phyloP scores from a whole-genome alignment of 306 rosid species.

The Fragaria nilgerrensis region DNA sequence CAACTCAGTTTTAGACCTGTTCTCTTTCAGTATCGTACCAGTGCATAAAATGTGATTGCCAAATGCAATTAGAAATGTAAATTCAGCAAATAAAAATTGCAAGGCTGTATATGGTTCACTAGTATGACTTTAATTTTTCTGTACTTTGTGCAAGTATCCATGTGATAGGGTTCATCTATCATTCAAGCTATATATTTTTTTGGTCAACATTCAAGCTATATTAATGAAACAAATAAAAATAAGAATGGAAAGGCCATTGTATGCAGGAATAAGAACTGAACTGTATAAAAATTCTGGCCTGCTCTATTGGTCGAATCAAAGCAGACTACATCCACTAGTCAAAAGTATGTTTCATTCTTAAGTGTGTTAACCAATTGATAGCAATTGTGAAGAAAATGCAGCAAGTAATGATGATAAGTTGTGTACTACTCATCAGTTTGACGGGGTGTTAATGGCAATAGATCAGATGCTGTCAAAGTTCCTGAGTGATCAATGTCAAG shows the following conservation, averaged over 20 bases:
- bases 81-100: constrained; percentile 2
- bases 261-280: neutral
- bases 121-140: neutral
- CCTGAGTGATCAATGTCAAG: constrained; percentile 69
- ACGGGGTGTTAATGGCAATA: constrained; percentile 20
- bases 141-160: neutral
- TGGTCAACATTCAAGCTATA: neutral
- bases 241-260: neutral
- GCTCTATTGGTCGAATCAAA: neutral
- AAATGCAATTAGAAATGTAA: neutral
- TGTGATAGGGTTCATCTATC: neutral
- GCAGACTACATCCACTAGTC: neutral
- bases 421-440: constrained; percentile 12
- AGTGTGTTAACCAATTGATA: neutral
- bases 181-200: neutral
- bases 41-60: neutral
- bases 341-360: neutral
- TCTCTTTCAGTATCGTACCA: neutral
- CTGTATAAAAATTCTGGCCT: neutral
- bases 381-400: neutral
- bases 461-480: constrained; percentile 68
- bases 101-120: neutral
- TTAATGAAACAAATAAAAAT: neutral
- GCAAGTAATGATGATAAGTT: neutral
- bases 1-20: neutral